Evolutionary conservation across 2,329 filamentous ascomycete species (phyloP).

Genomic region (Arachnomyces sp.): DNA sequence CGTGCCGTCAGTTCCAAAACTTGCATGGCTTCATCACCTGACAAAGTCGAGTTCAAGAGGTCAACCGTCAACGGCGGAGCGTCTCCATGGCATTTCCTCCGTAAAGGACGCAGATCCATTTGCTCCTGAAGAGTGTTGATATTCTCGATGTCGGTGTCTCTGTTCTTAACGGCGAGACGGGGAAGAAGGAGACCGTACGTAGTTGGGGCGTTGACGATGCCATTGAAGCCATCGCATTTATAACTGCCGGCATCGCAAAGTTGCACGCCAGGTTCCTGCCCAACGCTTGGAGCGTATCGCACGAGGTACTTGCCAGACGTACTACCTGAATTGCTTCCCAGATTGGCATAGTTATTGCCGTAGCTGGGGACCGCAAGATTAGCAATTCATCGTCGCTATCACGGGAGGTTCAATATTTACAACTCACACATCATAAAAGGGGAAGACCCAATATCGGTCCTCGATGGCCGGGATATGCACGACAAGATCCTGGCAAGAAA

Average conservation of each 20-base stretch:
- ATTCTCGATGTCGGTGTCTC: slow-evolving; percentile 9
- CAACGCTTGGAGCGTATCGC: slow-evolving; percentile 4
- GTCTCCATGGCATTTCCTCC: too few species aligned
- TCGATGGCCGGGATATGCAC: too few species aligned
- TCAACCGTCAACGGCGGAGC: too few species aligned
- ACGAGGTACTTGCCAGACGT: slow-evolving; percentile 18
- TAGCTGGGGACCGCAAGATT: slow-evolving; percentile 12
- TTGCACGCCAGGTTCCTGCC: slow-evolving; percentile 6
- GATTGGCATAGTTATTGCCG: slow-evolving; percentile 22
- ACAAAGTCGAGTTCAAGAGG: not conserved
- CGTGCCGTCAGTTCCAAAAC: slow-evolving; percentile 10
- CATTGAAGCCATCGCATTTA: slow-evolving; percentile 10
- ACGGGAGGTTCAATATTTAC: too few species aligned
- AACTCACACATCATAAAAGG: too few species aligned
- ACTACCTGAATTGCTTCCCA: slow-evolving; percentile 14
- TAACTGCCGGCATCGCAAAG: not conserved
- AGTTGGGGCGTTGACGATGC: slow-evolving; percentile 15
- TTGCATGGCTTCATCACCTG: slow-evolving; percentile 2
- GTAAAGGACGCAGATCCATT: slow-evolving; percentile 8
- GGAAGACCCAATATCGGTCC: too few species aligned
- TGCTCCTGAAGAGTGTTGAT: slow-evolving; percentile 13
- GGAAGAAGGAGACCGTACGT: slow-evolving; percentile 13
- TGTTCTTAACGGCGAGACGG: slow-evolving; percentile 13
- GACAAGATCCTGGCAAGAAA: too few species aligned
- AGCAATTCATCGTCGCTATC: too few species aligned